Evolutionary conservation across 352 stramenopile species (phyloP), one percentile per base, ranked within the genome.

Genomic region (Pythium dissimile): DNA sequence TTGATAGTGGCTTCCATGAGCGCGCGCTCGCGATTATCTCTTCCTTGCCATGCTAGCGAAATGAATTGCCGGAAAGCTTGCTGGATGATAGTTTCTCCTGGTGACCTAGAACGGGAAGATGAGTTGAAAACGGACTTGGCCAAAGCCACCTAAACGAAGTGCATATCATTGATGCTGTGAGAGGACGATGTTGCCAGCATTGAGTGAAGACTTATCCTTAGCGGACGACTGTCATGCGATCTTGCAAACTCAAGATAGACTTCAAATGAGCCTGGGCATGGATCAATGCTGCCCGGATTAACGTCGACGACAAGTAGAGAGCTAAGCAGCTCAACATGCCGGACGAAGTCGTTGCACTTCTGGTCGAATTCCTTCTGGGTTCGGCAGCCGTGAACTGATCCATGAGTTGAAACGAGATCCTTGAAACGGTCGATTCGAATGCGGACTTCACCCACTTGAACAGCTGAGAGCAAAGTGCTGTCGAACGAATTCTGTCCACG

Each of bases 1-100:
- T 83, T 88, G 23, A 86, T 82, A 28, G 88, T 73, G 5, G 77
- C 72, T 32, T 86, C 80, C 31, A 89, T 69, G 32, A 89, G 84
- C 6, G 46, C 56, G 10, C 77, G 58, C 54, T 88, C 80, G 15
- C 64, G 67, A n/a, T 72, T 84, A n/a, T 75, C 62, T 5, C 70
- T 57, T 23, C 62, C 67, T 27, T 73, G 63, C 7, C 67, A 50
- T 12, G 80, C 80, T 10, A 86, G 42, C 1, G 80, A 76, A 0
- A 89, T 47, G 35, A 88, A 79, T 24, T 85, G 59, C 11, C 77
- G 77, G 34, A 85, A 78, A 4, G 77, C 77, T 63, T 89, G 80
- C 8, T 73, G 68, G 11, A 80, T 48, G 8, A 85, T 71, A 18
- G 80, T 60, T 69, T 89, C 80, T 1, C 77, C 77, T 18, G 74